These are phyloP conservation scores for Trypanosoma brucei DNA, from an alignment of 208 protist species.

Conservation along the genomic window DNA sequence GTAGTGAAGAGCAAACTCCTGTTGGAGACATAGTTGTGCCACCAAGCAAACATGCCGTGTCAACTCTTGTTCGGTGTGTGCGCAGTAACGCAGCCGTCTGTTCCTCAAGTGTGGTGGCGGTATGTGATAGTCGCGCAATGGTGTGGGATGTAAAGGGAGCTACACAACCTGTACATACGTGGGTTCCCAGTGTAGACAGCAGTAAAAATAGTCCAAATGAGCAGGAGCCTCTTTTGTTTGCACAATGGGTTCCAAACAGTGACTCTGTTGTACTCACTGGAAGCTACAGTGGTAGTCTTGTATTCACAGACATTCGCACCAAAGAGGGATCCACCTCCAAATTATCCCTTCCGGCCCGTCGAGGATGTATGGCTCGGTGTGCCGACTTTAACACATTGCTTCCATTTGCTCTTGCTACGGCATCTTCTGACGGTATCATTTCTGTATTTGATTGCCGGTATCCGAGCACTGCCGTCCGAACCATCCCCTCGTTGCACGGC, in stretches of 20 bases:
- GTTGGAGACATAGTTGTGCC: slow-evolving; percentile 56
- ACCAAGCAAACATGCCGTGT: slow-evolving; percentile 48
- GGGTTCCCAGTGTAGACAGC: slow-evolving; percentile 23
- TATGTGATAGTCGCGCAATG: slow-evolving; percentile 38
- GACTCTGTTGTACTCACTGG: slow-evolving; percentile 63
- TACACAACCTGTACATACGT: slow-evolving; percentile 40
- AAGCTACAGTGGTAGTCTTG: slow-evolving; percentile 56
- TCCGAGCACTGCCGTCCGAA: slow-evolving; percentile 40
- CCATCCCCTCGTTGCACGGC: slow-evolving; percentile 67
- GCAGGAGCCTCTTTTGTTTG: slow-evolving; percentile 44
- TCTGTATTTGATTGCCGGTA: slow-evolving; percentile 74
- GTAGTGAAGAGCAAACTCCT: slow-evolving; percentile 8
- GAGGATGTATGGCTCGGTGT: slow-evolving; percentile 23
- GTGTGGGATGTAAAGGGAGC: slow-evolving; percentile 61
- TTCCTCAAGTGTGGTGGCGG: slow-evolving; percentile 34
- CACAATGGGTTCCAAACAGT: slow-evolving; percentile 61
- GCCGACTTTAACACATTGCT: slow-evolving; percentile 73
- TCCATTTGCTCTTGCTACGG: slow-evolving; percentile 48
- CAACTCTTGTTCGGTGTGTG: slow-evolving; percentile 64
- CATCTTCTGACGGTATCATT: slow-evolving; percentile 66
- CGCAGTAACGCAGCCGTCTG: slow-evolving; percentile 36
- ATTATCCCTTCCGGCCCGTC: slow-evolving; percentile 32
- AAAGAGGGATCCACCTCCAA: slow-evolving; percentile 10
- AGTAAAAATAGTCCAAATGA: background rate
- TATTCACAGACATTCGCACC: slow-evolving; percentile 55